Base-by-base conservation (phyloP, 805 yeast species). In the Yueomyces sinensis region DNA sequence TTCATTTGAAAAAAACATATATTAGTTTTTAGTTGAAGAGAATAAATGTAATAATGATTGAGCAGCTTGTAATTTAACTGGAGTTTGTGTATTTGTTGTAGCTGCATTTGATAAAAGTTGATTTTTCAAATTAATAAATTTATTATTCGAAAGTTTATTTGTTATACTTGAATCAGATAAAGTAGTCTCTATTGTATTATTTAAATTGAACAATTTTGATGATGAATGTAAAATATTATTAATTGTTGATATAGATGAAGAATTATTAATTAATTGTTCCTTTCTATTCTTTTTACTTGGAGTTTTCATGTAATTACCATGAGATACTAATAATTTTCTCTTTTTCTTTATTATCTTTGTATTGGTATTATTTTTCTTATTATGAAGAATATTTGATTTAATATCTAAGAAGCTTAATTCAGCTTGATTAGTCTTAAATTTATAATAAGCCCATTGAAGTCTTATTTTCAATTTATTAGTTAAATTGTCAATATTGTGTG, bases 371-470 rank as follows among this genome's bases (percentile, higher is more conserved):
- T 13, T 25, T n/a, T 11, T 25, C 7, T 9, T n/a, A n/a, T 6
- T n/a, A 11, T n/a, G 6, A 9, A 6, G 5, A 11, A 5, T 9
- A 6, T 7, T 13, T 6, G 13, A 11, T 25, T 11, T 25, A n/a
- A 25, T 25, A 9, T 25, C 28, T 9, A n/a, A 13, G 6, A n/a
- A 7, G 7, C n/a, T 46, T n/a, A 45, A 23, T 24, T 47, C 45
- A 15, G 43, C 54, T 46, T 70, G 75, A 41, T 68, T 62, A 1
- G 75, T 70, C 36, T 60, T 59, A 30, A 65, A 63, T 44, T 70
- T 72, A 49, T 63, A 71, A 43, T 67, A 67, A 2, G 77, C 77
- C 32, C 70, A 45, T 42, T 67, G 66, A 17, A 72, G 51, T 41
- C 73, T 62, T 38, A 65, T 52, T 42, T 66, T 64, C 38, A 72